A percentile compares a stretch with the other conserved stretches of the same genome.
These are phyloP conservation scores for Sporothrix humicola DNA, from an alignment of 2,329 filamentous ascomycete genomes.

Conservation along the genomic window DNA sequence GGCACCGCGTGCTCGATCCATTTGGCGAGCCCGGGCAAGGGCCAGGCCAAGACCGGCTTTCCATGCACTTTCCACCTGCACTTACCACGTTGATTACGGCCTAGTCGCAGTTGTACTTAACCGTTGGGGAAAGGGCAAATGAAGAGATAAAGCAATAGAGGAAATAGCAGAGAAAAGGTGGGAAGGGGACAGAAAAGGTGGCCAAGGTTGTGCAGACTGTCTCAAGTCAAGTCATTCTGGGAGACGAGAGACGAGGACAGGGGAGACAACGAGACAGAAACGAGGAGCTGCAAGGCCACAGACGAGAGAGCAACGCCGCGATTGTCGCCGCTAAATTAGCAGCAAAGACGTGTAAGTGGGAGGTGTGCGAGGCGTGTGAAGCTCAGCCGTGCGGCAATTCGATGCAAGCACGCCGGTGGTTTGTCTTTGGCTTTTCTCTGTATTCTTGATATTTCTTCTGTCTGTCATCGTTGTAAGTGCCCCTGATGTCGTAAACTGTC, in stretches of 20 bases:
- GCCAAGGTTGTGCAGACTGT: no score
- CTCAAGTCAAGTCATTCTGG: background rate
- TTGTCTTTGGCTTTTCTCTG: background rate
- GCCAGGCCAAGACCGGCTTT: constrained; percentile 11
- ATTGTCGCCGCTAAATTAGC: constrained; percentile 34
- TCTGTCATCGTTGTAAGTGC: background rate
- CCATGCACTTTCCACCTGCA: background rate
- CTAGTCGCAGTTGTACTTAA: background rate
- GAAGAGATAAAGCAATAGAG: background rate
- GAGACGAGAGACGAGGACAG: background rate
- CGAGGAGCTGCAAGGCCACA: background rate
- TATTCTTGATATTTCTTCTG: background rate
- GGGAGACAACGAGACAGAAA: no score
- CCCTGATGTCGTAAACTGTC: background rate
- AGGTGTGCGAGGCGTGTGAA: background rate
- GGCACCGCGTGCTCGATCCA: constrained; percentile 37
- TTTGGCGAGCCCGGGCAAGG: constrained; percentile 28
- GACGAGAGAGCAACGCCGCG: constrained; percentile 5
- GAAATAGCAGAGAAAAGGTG: background rate
- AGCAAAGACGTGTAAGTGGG: background rate
- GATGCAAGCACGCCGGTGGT: background rate
- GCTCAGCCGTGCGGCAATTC: background rate
- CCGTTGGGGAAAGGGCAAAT: constrained; percentile 11
- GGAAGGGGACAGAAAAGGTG: background rate
- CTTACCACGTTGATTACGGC: constrained; percentile 13